Evolutionary conservation across 1,284 basidiomycete species (phyloP), one percentile per base, ranked within the genome.

Genomic region (Albatrellus sp.): DNA sequence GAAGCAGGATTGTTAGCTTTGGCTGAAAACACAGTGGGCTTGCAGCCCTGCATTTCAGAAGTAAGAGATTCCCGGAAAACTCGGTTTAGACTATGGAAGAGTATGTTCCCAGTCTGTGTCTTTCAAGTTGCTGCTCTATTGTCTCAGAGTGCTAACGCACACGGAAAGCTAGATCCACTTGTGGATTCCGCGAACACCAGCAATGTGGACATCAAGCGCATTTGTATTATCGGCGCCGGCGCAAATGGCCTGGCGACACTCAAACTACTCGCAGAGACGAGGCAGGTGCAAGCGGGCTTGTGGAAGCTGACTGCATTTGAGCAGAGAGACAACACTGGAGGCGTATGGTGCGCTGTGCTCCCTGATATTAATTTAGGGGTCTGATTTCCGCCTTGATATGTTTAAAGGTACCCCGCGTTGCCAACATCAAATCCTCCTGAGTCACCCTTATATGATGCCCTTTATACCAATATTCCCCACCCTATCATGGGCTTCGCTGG

Each of bases 401-500:
- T 13, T 35, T 35, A 5, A 30, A 82, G 80, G 79, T 58, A 73
- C 30, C 75, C 81, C 19, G 71, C 73, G 12, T 60, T 67, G 24
- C 66, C 73, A 2, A 57, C 60, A 30, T 65, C 62, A 13, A 57
- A 73, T 31, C 77, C 72, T 6, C 83, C 84, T 1, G 55, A 69
- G 13, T 80, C 82, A 0, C 75, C 86, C 0, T 52, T 86, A 14
- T 88, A 89, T 53, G 80, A 88, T 51, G 79, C 80, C 1, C 63
- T 89, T 14, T 78, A 77, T 16, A 80, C 85, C 1, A 89, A 88
- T 53, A 57, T 88, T 2, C 81, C 85, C 0, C 81, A 88, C 52
- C 80, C 80, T 0, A 49, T 79, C 38, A 88, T 89, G 85, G 71
- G 70, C 9, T 87, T 67, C 50, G 64, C 69, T 0, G 70, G 70